Evolutionary conservation across 2,329 filamentous ascomycete species (phyloP).

Genomic region (Aspergillus texensis): DNA sequence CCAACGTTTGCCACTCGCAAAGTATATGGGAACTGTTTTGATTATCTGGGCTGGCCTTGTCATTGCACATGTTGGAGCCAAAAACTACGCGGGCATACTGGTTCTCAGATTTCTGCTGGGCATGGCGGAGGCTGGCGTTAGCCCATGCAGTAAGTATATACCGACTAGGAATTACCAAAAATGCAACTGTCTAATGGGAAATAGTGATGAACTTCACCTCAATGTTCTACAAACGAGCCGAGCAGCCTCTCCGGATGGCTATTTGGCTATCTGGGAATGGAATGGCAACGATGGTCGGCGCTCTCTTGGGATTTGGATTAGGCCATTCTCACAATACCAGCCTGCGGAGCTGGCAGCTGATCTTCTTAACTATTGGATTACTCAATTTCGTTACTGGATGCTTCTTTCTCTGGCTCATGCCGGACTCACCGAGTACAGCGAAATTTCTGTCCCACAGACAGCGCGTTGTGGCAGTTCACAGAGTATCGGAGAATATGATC

Average conservation of each 20-base stretch:
- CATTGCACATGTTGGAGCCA: slow-evolving; percentile 41
- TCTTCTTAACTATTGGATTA: slow-evolving; percentile 45
- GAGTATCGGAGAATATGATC: slow-evolving; percentile 47
- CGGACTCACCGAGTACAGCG: slow-evolving; percentile 42
- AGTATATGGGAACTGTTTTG: slow-evolving; percentile 45
- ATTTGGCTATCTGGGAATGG: slow-evolving; percentile 43
- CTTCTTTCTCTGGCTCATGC: slow-evolving; percentile 38
- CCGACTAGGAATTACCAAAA: not conserved
- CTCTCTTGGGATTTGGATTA: slow-evolving; percentile 39
- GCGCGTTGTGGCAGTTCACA: slow-evolving; percentile 43
- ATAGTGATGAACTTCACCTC: slow-evolving; percentile 39
- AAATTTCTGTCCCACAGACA: slow-evolving; percentile 44
- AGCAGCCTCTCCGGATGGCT: slow-evolving; percentile 39
- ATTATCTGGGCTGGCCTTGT: slow-evolving; percentile 47
- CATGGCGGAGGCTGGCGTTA: slow-evolving; percentile 43
- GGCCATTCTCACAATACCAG: slow-evolving; percentile 34
- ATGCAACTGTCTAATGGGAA: slow-evolving; percentile 6
- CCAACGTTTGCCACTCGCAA: slow-evolving; percentile 47
- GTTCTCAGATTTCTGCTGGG: slow-evolving; percentile 52
- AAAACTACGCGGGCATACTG: slow-evolving; percentile 47
- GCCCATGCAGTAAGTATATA: slow-evolving; percentile 30
- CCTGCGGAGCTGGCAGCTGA: slow-evolving; percentile 42
- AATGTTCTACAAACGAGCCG: slow-evolving; percentile 43
- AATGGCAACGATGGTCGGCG: slow-evolving; percentile 41
- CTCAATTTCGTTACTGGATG: slow-evolving; percentile 49